Evolutionary conservation across 2,329 filamentous ascomycete species (phyloP), one percentile per base, ranked within the genome.

Genomic region (Fusarium illudens): DNA sequence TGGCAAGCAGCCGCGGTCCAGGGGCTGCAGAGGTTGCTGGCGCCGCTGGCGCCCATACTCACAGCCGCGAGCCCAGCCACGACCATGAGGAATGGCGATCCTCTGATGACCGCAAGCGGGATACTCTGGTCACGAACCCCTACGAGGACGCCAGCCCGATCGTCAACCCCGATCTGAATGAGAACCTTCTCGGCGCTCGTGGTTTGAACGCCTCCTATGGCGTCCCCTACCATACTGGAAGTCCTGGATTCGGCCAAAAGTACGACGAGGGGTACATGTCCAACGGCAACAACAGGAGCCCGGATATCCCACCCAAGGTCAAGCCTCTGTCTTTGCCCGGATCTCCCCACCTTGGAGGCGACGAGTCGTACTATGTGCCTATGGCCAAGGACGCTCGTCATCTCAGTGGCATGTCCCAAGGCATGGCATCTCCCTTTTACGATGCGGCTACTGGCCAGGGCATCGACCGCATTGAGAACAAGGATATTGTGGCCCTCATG

Each of bases 401-500:
- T 72, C 83, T 94, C 48, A 97, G 93, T 75, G 94, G 93, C 51
- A 91, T 97, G 82, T 97, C 95, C 8, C 93, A 97, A 75, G 95
- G 94, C 46, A 93, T 97, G 87, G 86, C 85, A 4, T 96, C 94
- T 29, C 94, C 95, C 3, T 84, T 98, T 19, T 98, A 97, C 75
- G 96, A 99, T 76, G 90, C 92, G 62, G 87, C 94, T 4, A 97
- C 92, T 2, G 95, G 95, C 54, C 90, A 89, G 65, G 94, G 94
- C 32, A 92, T 97, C 54, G 94, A 98, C 70, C 87, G 91, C 49
- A 98, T 99, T 53, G 91, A 98, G 77, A 97, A 94, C 46, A 96
- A 96, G 80, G 96, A 99, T 75, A 96, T 99, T 73, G 92, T 99
- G 67, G 93, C 95, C 22, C 83, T 99, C 64, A 99, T 99, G 96